Evolutionary conservation across 352 stramenopile species (phyloP), one percentile per base, ranked within the genome.

Genomic region (Globisporangium solare): DNA sequence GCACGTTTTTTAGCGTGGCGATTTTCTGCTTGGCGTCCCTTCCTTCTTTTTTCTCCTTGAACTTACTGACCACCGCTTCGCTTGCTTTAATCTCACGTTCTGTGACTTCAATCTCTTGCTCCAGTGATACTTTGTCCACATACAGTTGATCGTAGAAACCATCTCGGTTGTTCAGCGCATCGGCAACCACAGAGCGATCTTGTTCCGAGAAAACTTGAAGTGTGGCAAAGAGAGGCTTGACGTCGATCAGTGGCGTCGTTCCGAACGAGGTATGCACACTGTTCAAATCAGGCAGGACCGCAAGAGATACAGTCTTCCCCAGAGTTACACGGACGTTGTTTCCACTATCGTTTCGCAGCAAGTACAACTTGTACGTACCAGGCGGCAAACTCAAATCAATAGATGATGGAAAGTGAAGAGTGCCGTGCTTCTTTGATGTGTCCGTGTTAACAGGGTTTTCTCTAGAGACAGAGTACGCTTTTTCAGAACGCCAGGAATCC

Each of bases 261-360:
- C 75, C 75, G 47, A 86, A 83, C 17, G 72, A 70, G 0, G 75
- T 86, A 61, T 86, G 71, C 14, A 79, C 71, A 31, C 75, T 70
- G 43, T 86, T 86, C 10, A 73, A 24, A 3, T 66, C 73, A n/a
- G 74, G 73, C 2, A 79, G 56, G 0, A 86, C 73, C 12, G 65
- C 61, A 4, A 86, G 61, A 8, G 54, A 50, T 5, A 48, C 22
- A 0, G 73, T 78, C 5, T 3, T 64, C 1, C 68, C 71, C 0
- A 86, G 52, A 7, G 68, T 54, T 1, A 54, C 59, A 22, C 75
- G 73, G 15, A 54, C 70, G 3, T 79, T 83, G 13, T 43, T 57
- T 0, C 49, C 51, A 5, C 39, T 43, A 10, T 42, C 39, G 27
- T 83, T 80, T 56, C 73, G 66, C 32, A 83, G 43, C 31, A 83